A percentile compares a stretch with the other conserved stretches of the same genome.
Conservation (phyloP, 2,329 filamentous ascomycete genomes). For the Diaporthe humulicola region DNA sequence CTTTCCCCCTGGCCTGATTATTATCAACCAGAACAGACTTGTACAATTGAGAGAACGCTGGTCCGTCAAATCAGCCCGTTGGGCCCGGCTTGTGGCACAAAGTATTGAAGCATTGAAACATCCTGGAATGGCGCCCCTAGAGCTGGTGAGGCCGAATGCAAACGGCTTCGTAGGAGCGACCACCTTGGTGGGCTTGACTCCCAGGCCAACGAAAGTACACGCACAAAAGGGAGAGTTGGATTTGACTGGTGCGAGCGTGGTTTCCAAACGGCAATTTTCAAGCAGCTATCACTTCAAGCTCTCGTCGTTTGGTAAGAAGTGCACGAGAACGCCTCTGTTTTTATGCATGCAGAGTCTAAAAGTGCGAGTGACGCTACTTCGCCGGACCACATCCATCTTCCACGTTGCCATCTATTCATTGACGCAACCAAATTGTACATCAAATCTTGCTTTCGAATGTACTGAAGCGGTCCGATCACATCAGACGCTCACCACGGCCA, state of each 20-base stretch:
- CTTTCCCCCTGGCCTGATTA: not conserved
- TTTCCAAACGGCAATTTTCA: not conserved
- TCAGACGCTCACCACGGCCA: not conserved
- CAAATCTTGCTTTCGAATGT: not conserved
- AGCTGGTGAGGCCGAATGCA: not conserved
- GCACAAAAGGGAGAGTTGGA: not conserved
- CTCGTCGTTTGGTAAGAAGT: not conserved
- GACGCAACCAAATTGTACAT: constrained; percentile 1
- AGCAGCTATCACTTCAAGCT: not conserved
- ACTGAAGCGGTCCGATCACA: not conserved
- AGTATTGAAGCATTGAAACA: not conserved
- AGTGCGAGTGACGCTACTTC: constrained; percentile 5
- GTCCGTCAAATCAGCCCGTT: not conserved
- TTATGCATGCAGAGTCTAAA: constrained; percentile 26
- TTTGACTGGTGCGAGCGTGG: not conserved
- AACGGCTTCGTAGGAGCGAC: not conserved
- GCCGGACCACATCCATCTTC: not conserved
- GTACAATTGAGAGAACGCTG: not conserved
- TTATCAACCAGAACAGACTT: not conserved
- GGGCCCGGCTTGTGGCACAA: not conserved
- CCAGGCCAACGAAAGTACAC: not conserved
- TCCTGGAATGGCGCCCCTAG: no score
- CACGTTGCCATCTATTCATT: constrained; percentile 9
- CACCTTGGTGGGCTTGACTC: not conserved
- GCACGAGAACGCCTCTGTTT: not conserved